Base-by-base conservation (phyloP, 2,329 filamentous ascomycete genomes). In the Volutella citrinella region DNA sequence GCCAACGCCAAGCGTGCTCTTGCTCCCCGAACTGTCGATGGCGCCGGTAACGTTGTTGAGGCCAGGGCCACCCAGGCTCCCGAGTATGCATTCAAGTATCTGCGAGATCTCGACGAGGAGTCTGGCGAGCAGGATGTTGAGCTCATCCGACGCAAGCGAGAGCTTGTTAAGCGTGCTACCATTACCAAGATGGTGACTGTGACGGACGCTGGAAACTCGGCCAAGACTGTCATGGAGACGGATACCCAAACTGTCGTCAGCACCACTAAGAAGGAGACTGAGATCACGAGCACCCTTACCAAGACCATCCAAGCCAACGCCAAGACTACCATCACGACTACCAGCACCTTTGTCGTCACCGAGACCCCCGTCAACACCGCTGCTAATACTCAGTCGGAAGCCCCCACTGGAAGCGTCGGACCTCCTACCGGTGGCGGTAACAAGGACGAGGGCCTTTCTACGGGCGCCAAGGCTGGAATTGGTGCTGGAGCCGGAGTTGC, bases 401-500 rank as follows among this genome's bases (percentile, higher is more conserved):
- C 43, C 8, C 46, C 54, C 12, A 53, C 52, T 2, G 51, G 51
- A 39, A 48, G 41, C 25, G 42, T 52, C 32, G 48, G 49, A 9
- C 28, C 46, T 32, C 40, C 43, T 15, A 43, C 38, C 21, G 36
- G 30, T 29, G 35, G 27, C 36, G 23, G 33, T 21, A 27, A 37
- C 19, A 33, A 32, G 22, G 44, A 39, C 40, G 43, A 48, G 9
- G 61, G 64, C 5, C 55, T 69, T 9, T 63, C 60, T 2, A 64
- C 57, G 7, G 66, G 64, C 18, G 66, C 64, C 40, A 66, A 68
- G 59, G 63, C 61, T 26, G 66, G 66, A 34, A 69, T 69, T 22
- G 66, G 66, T 33, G 59, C 58, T 15, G 66, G 61, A 31, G 59
- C 54, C 13, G 64, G 57, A 40, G 49, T 64, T 15, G 65, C 43